Conservation (phyloP, 768 basidiomycete species). For the Kondoa malvinella region DNA sequence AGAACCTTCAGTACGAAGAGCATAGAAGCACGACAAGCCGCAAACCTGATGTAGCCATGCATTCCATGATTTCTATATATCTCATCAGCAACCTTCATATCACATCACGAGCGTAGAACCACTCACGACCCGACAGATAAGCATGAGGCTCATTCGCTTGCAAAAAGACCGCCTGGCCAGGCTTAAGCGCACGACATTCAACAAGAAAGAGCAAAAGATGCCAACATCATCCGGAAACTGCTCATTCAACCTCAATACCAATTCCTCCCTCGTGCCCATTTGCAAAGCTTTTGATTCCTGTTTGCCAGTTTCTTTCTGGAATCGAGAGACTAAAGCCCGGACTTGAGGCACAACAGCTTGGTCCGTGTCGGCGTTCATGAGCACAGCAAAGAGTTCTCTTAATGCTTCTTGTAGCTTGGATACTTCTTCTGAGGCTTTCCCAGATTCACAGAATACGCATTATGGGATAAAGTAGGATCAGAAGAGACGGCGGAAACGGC, state of each 20-base stretch:
- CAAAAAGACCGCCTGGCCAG: conserved; percentile 83
- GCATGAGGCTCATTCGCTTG: conserved; percentile 95
- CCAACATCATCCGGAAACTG: conserved; percentile 90
- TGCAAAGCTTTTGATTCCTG: conserved; percentile 38
- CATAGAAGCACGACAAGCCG: background rate
- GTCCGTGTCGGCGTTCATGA: conserved; percentile 58
- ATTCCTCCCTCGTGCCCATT: conserved; percentile 27
- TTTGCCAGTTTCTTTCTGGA: conserved; percentile 37
- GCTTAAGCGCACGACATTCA: conserved; percentile 68
- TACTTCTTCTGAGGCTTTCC: conserved; percentile 31
- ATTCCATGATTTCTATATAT: conserved; percentile 69
- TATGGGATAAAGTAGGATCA: conserved; percentile 32
- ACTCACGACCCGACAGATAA: conserved; percentile 75
- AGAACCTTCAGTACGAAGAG: background rate
- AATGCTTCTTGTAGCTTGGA: conserved; percentile 44
- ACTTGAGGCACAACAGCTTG: conserved; percentile 42
- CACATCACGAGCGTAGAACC: background rate
- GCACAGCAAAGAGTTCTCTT: conserved; percentile 56
- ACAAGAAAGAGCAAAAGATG: conserved; percentile 68
- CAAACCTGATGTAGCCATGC: conserved; percentile 72
- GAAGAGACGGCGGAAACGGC: conserved; percentile 39
- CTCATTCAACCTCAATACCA: conserved; percentile 42
- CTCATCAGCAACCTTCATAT: background rate
- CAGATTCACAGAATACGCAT: conserved; percentile 10
- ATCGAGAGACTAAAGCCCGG: conserved; percentile 45